Base-by-base conservation (phyloP, 768 basidiomycete genomes). In the Boletus fagicola region DNA sequence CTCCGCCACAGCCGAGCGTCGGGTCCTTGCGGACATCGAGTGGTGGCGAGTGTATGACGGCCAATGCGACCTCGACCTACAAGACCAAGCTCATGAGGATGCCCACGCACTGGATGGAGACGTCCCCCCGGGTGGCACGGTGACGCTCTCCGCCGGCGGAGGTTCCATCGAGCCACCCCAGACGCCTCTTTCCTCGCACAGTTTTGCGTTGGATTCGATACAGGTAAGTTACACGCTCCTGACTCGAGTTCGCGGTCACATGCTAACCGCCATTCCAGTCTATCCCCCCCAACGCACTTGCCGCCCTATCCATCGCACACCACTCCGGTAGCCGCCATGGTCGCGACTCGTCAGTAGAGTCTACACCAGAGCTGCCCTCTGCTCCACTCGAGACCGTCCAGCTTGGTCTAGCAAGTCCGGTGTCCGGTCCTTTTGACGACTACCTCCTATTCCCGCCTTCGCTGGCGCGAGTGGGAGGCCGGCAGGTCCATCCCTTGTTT, bases 41-140 rank as follows among this genome's bases (percentile, higher is more conserved):
- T n/a, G 90, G 90, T 92, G 90, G 90, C 82, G 78, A 65, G 89
- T 92, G 62, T 76, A 81, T 60, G 88, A 85, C 58, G 85, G 87
- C 61, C 89, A 92, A 75, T 80, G 77, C 73, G 65, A 65, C 54
- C 62, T 44, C 42, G 65, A 64, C 54, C 50, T 51, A 26, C 77
- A 77, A 55, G 70, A 67, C 54, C 71, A 70, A 45, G 55, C 51
- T 51, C 71, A 57, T 20, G 66, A 68, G 38, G 62, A 66, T 42
- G 43, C 28, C 10, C 62, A 53, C 54, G 62, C 49, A 13, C 46
- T 54, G 46, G 53, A 54, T 16, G 11, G 30, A 35, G 54, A 59
- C 50, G 49, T 60, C 53, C 58, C 65, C 45, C 61, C 55, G 8
- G 57, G 67, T 60, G 63, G 66, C 61, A 64, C 61, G 54, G 69